Percentiles rank a stretch among this genome's conserved stretches.
Evolutionary conservation across 352 stramenopile genomes (phyloP).

Genomic region (Pythium grandisporangium): DNA sequence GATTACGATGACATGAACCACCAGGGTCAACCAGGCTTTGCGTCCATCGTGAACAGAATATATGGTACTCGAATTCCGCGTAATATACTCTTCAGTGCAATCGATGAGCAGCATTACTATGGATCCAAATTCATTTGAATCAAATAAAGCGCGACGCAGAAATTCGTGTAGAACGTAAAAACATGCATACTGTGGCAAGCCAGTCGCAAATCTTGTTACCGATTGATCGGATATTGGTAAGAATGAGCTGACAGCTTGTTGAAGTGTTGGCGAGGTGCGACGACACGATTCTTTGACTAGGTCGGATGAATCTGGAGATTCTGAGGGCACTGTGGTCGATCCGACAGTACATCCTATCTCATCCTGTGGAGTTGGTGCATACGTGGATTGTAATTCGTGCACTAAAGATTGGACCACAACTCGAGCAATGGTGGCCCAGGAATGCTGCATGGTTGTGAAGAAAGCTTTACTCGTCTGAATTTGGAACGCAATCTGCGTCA

Average conservation of each 20-base stretch:
- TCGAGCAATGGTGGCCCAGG: constrained; percentile 32
- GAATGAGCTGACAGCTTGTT: neutral
- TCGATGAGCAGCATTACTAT: constrained; percentile 62
- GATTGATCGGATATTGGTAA: neutral
- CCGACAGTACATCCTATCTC: too few relatives aligned
- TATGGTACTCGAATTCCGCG: neutral
- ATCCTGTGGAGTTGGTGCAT: too few relatives aligned
- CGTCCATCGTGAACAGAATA: constrained; percentile 19
- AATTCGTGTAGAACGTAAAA: constrained; percentile 1
- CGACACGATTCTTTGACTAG: neutral
- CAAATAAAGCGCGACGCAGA: constrained; percentile 34
- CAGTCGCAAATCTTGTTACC: too few relatives aligned
- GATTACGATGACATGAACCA: constrained; percentile 41
- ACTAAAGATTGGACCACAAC: constrained; percentile 31
- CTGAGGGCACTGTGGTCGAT: neutral
- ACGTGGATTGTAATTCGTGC: neutral
- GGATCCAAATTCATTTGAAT: too few relatives aligned
- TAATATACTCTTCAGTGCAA: constrained; percentile 26
- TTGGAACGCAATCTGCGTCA: constrained; percentile 39
- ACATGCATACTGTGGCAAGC: neutral
- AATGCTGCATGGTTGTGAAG: constrained; percentile 40
- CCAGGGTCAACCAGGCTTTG: constrained; percentile 50
- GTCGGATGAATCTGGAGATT: neutral
- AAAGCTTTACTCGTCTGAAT: constrained; percentile 36
- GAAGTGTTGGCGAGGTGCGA: too few relatives aligned